Evolutionary conservation across 2,329 filamentous ascomycete genomes (phyloP).

Genomic region (Rhinocladiella mackenziei): DNA sequence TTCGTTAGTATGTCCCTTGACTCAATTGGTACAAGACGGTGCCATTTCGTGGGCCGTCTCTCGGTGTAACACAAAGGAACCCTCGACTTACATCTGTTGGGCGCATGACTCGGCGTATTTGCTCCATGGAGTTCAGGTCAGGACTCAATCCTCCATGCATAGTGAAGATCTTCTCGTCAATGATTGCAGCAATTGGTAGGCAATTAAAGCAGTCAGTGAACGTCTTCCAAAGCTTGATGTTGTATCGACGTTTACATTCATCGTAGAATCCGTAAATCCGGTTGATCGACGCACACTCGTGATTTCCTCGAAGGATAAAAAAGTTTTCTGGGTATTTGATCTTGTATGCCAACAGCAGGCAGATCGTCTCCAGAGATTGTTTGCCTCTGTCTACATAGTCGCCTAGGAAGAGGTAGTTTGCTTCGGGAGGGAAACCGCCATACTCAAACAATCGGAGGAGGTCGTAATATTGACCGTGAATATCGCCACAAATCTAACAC

Average conservation of each 20-base stretch:
- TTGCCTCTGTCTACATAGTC: constrained; percentile 99
- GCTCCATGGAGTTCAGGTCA: constrained; percentile 98
- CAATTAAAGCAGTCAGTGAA: constrained; percentile 99
- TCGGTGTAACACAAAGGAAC: neutral
- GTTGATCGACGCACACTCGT: constrained; percentile 98
- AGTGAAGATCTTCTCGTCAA: constrained; percentile 99
- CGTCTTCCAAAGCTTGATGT: constrained; percentile 99
- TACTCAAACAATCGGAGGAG: constrained; percentile 96
- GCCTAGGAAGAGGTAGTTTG: constrained; percentile 98
- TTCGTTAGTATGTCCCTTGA: constrained; percentile 6
- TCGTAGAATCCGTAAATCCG: constrained; percentile 99
- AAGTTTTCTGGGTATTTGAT: constrained; percentile 99
- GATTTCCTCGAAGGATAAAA: constrained; percentile 96
- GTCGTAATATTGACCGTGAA: constrained; percentile 99
- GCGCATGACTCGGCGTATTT: constrained; percentile 97
- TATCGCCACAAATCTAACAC: constrained; percentile 94
- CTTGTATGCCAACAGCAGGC: constrained; percentile 94
- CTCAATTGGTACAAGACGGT: neutral
- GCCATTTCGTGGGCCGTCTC: neutral
- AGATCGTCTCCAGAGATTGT: constrained; percentile 98
- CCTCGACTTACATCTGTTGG: constrained; percentile 85
- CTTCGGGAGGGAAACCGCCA: constrained; percentile 94
- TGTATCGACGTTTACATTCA: constrained; percentile 98
- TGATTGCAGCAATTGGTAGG: constrained; percentile 95
- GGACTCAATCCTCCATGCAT: constrained; percentile 98